These are phyloP conservation scores for Adenanthera pavonina DNA, from an alignment of 306 rosid genomes.

Conservation along the genomic window DNA sequence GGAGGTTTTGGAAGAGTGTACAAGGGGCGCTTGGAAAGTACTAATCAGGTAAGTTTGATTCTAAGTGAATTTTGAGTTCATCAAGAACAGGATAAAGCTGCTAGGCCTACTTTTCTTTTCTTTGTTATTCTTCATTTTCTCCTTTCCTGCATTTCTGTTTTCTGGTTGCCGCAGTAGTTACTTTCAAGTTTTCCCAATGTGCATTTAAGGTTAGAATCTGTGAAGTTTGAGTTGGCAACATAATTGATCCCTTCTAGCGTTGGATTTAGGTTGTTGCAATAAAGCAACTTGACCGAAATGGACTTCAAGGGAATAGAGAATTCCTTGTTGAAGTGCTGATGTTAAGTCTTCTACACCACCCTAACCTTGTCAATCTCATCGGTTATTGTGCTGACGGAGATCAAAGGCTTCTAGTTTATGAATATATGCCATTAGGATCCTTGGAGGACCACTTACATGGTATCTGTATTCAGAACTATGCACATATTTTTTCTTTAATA, in stretches of 20 bases:
- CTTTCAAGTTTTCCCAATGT: background rate
- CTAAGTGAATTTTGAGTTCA: background rate
- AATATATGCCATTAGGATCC: slow-evolving; percentile 88
- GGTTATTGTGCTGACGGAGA: slow-evolving; percentile 99
- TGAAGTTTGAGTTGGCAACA: slow-evolving; percentile 29
- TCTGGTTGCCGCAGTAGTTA: slow-evolving; percentile 14
- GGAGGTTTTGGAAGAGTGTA: slow-evolving; percentile 96
- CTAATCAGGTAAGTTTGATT: slow-evolving; percentile 63
- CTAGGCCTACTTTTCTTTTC: background rate
- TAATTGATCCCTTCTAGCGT: slow-evolving; percentile 41
- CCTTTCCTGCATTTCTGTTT: slow-evolving; percentile 22
- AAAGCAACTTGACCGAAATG: slow-evolving; percentile 96
- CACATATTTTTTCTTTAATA: background rate
- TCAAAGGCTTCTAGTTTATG: slow-evolving; percentile 97
- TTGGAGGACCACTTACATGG: slow-evolving; percentile 94
- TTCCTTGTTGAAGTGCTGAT: slow-evolving; percentile 97
- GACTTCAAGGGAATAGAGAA: slow-evolving; percentile 94
- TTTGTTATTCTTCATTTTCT: slow-evolving; percentile 14
- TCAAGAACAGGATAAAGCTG: slow-evolving; percentile 24
- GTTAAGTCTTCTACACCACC: slow-evolving; percentile 93
- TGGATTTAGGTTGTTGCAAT: slow-evolving; percentile 83
- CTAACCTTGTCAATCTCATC: slow-evolving; percentile 87
- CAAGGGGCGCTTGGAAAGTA: slow-evolving; percentile 80
- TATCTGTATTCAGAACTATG: slow-evolving; percentile 39
- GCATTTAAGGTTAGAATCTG: slow-evolving; percentile 15